Evolutionary conservation across 176 grass and related monocot genomes (phyloP), one percentile per base, ranked within the genome.

Genomic region (Zoysia japonica): DNA sequence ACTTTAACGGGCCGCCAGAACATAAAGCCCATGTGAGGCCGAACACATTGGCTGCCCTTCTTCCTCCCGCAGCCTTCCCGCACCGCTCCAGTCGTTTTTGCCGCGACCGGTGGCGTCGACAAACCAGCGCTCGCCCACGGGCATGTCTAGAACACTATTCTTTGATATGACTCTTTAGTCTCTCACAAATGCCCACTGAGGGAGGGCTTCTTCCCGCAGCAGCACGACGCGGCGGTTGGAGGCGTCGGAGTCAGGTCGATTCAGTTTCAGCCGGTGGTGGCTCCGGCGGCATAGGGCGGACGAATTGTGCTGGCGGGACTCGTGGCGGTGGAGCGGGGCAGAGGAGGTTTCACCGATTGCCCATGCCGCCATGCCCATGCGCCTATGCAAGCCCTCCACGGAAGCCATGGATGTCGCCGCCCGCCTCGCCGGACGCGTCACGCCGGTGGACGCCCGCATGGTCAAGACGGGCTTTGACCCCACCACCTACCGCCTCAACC

Each of bases 391-490:
- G 46, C 42, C 59, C 48, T 15, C 59, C 68, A 28, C 46, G 14
- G 48, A 1, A 47, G 10, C 67, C 74, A 14, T 47, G 45, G 52
- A 60, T 61, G 54, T 53, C 15, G 41, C 75, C 15, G 63, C 7
- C 11, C 17, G 14, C 84, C 61, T 67, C 56, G 7, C 56, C 16
- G 9, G 61, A 39, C 67, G 59, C 13, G 41, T 70, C 49, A 84
- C 76, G 53, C 81, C 87, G 35, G 63, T 9, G 6, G 87, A 92
- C 61, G 72, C 85, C 13, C 65, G 78, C 14, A 88, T 78, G 70
- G 75, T 87, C 83, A 93, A 93, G 80, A 74, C 60, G 43, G 80
- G 78, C 13, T 86, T 89, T 67, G 78, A 91, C 62, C 46, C 75
- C 9, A 60, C 2, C 65, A 65, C 46, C 36, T 88, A 78, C 76